Base-by-base conservation (phyloP, 257 asterid species). In the Penstemon newberryi region DNA sequence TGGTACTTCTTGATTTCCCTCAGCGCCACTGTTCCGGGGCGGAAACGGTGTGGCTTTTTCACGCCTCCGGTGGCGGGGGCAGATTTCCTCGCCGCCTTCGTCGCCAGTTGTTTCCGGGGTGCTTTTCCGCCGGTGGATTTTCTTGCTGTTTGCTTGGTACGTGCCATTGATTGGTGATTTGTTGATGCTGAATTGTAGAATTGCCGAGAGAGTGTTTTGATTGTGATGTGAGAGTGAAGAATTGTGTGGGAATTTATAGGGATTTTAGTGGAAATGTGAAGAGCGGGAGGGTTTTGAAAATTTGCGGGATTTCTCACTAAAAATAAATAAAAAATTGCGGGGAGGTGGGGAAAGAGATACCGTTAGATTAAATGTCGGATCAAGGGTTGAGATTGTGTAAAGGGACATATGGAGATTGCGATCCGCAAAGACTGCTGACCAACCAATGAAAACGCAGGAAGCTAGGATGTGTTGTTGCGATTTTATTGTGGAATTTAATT, bases 41-140 rank as follows among this genome's bases (percentile, higher is more conserved):
- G 81, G 65, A 77, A 77, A 3, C 81, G 74, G 40, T 77, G 81
- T 10, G 81, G 81, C 81, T 77, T 77, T 33, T 77, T 77, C n/a
- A 77, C 81, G 6, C 81, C 81, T 3, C 81, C 81, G 8, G 81
- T 77, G 46, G 78, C 78, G 0, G 81, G 78, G 9, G 78, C 81
- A 1, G 81, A 77, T 50, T 77, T 77, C 60, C 81, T 67, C 6
- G 81, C 81, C 37, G 81, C 81, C 54, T 77, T 77, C 0, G 81
- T 77, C 8, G 81, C 81, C 60, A 77, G 56, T 56, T 77, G 81
- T 72, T 77, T 77, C 15, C 81, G 19, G 0, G 81, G 81, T 0
- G 81, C 81, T 19, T 77, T 77, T 8, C 81, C 81, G 0, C 81
- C 75, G 15, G 81, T 77, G 47, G 81, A 77, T 13, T 77, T 77